A percentile compares a stretch with the other conserved stretches of the same genome.
phyloP scores from a whole-genome alignment of 1,284 basidiomycete genomes.

The Vanrija humicola region DNA sequence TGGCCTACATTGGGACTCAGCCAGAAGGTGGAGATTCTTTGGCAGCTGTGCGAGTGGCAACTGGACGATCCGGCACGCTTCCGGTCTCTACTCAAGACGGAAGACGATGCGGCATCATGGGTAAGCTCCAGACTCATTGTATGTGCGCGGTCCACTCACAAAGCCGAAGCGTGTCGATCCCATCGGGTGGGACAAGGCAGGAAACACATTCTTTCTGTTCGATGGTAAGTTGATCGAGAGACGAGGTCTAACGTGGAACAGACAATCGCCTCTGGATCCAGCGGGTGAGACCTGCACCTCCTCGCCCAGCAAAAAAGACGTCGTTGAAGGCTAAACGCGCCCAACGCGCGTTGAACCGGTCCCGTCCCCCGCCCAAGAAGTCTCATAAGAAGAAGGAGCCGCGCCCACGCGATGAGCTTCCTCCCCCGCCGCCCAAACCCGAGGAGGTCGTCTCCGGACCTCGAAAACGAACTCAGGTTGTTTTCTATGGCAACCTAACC shows the following conservation, averaged over 20 bases:
- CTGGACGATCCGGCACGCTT: conserved; percentile 53
- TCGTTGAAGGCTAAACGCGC: conserved; percentile 36
- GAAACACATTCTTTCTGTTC: conserved; percentile 56
- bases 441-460: conserved; percentile 21
- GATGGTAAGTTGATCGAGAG: conserved; percentile 45
- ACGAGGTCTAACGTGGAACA: conserved; percentile 8
- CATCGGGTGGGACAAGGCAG: conserved; percentile 53
- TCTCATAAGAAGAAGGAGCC: conserved; percentile 24
- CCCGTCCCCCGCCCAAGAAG: conserved; percentile 14
- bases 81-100: conserved; percentile 51
- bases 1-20: conserved; percentile 52
- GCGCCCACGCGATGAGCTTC: neutral
- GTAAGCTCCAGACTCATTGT: conserved; percentile 27
- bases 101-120: conserved; percentile 53
- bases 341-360: conserved; percentile 16
- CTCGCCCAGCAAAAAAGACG: conserved; percentile 34
- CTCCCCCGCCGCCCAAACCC: conserved; percentile 10
- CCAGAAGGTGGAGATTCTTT: conserved; percentile 51
- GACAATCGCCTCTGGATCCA: conserved; percentile 58
- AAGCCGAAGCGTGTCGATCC: conserved; percentile 52
- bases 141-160: neutral
- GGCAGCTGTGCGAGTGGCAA: conserved; percentile 57
- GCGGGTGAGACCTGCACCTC: conserved; percentile 37
- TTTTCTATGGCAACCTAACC: conserved; percentile 40
- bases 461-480: conserved; percentile 32